Evolutionary conservation across 441 rosid genomes (phyloP), one percentile per base, ranked within the genome.

Genomic region (Jatropha podagrica): DNA sequence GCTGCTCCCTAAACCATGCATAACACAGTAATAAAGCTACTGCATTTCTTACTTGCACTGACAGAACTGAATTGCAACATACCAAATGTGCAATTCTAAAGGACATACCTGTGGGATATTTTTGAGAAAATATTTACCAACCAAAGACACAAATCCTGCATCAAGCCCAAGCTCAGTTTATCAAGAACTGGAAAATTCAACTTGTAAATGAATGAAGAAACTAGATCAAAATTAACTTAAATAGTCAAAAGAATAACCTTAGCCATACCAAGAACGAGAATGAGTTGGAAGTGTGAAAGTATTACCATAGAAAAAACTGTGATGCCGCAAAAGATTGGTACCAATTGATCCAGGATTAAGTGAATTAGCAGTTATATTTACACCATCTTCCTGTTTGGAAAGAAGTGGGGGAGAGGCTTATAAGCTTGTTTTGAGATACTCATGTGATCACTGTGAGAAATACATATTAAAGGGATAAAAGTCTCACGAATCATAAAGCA

Each of bases 261-360:
- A 18, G 4, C 26, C n/a, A n/a, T 8, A n/a, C n/a, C 15, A 40
- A 48, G 49, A 71, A 7, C 23, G 0, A 23, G 23, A 23, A 23
- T 23, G 56, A 59, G 72, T 27, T 49, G 2, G 2, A 40, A 23
- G 38, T 44, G 11, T 23, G 14, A 49, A 0, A 73, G 27, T 65
- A 69, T 82, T 78, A 90, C 92, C 81, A 62, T 83, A 74, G 26
- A 92, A 11, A 77, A 86, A 18, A 59, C 88, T 76, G 79, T 80
- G 86, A 80, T 86, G 77, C 38, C 90, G 91, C 32, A 82, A 40
- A 63, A 92, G 85, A 83, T 88, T 92, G 77, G 93, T 92, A 46
- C 74, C 77, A 71, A 90, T 90, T 71, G 78, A 69, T 78, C 97
- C 95, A 2, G 94, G 97, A 83, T 92, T 95, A 83, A 90, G 83